Evolutionary conservation across 148 eudicot genomes (phyloP).

Genomic region (Camellia granthamiana): DNA sequence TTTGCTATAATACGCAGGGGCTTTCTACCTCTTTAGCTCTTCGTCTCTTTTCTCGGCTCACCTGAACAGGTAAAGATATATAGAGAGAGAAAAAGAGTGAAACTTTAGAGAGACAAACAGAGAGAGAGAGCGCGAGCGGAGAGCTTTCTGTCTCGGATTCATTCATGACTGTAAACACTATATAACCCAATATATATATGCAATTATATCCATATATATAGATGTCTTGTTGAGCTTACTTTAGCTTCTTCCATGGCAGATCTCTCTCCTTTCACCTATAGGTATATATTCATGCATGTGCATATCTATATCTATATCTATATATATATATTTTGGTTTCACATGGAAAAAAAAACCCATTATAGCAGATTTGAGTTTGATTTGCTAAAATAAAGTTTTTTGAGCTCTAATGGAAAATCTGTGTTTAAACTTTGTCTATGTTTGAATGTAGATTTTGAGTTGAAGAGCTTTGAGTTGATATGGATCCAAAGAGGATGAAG

Average conservation of each 20-base stretch:
- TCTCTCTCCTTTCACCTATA: conserved; percentile 15
- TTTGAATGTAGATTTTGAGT: conserved; percentile 5
- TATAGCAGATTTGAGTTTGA: background rate
- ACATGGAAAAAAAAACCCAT: background rate
- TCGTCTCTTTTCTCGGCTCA: background rate
- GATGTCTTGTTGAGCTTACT: background rate
- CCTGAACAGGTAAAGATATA: background rate
- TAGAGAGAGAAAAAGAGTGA: background rate
- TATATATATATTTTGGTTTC: background rate
- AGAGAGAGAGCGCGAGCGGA: background rate
- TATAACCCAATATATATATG: background rate
- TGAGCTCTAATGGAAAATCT: background rate
- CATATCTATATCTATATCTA: background rate
- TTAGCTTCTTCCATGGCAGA: conserved; percentile 15
- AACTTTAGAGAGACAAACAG: background rate
- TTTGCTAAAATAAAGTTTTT: background rate
- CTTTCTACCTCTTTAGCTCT: conserved; percentile 16
- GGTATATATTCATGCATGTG: background rate
- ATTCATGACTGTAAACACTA: background rate
- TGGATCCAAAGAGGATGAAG: conserved; percentile 19
- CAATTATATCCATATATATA: background rate
- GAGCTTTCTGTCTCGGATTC: background rate
- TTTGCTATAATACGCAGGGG: conserved; percentile 6
- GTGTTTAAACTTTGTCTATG: background rate
- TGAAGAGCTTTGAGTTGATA: conserved; percentile 10